phyloP scores from a whole-genome alignment of 805 yeast genomes.

The Blastobotrys muscicola region DNA sequence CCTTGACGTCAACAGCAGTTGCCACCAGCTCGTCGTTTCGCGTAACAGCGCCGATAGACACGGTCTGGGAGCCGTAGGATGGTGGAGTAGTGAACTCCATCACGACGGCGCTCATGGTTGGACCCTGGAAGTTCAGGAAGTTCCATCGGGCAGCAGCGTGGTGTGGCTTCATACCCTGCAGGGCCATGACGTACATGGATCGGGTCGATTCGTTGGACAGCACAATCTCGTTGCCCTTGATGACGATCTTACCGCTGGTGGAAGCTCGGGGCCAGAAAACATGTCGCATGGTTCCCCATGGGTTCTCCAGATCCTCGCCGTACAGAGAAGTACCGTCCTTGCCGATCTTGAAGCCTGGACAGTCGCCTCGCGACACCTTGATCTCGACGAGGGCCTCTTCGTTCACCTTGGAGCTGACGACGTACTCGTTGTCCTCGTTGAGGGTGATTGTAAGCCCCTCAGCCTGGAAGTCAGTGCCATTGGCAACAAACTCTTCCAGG shows the following conservation, averaged over 20 bases:
- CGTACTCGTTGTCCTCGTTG: slow-evolving; percentile 40
- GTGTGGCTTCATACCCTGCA: slow-evolving; percentile 99
- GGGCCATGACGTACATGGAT: slow-evolving; percentile 89
- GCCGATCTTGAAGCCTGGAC: slow-evolving; percentile 85
- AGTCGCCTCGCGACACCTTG: slow-evolving; percentile 41
- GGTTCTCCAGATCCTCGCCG: slow-evolving; percentile 73
- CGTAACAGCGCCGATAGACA: slow-evolving; percentile 68
- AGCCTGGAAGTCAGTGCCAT: slow-evolving; percentile 74
- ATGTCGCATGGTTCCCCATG: slow-evolving; percentile 98
- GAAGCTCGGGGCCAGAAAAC: slow-evolving; percentile 89
- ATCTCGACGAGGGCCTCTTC: slow-evolving; percentile 65
- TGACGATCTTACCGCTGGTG: slow-evolving; percentile 54
- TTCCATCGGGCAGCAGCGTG: slow-evolving; percentile 98
- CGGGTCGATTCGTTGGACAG: slow-evolving; percentile 25
- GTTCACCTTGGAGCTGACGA: slow-evolving; percentile 43
- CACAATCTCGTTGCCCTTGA: slow-evolving; percentile 31
- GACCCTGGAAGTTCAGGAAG: slow-evolving; percentile 79
- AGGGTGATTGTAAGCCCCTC: slow-evolving; percentile 51
- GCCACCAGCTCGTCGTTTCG: slow-evolving; percentile 52
- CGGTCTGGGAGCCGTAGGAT: slow-evolving; percentile 75
- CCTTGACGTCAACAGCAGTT: slow-evolving; percentile 57
- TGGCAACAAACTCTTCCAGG: slow-evolving; percentile 64
- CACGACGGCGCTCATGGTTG: slow-evolving; percentile 60
- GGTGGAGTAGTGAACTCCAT: slow-evolving; percentile 96
- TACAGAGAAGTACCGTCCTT: slow-evolving; percentile 75